A percentile compares a stretch with the other conserved stretches of the same genome.
phyloP scores from a whole-genome alignment of 805 yeast species.

The Metschnikowia lunata region DNA sequence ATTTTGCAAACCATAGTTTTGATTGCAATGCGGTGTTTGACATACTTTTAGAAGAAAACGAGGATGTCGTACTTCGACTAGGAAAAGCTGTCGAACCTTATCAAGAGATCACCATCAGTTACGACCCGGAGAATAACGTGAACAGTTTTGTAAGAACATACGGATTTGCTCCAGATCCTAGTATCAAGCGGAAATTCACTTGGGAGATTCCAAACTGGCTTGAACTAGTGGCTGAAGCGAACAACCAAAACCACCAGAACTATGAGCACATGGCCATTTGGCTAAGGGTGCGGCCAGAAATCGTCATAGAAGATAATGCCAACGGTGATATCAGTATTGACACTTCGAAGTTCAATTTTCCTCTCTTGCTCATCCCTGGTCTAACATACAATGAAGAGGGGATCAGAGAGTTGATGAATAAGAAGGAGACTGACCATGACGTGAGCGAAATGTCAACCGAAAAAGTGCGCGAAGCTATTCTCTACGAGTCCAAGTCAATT shows the following conservation, averaged over 20 bases:
- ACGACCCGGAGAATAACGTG: conserved; percentile 10
- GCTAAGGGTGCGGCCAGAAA: conserved; percentile 13
- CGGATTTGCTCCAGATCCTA: conserved; percentile 13
- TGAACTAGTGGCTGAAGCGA: no score
- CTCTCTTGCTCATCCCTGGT: conserved; percentile 15
- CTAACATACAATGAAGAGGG: conserved; percentile 12
- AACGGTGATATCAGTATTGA: conserved; percentile 3
- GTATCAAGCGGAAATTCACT: no score
- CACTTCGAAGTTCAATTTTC: conserved; percentile 8
- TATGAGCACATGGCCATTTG: conserved; percentile 14
- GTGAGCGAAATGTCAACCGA: conserved; percentile 5
- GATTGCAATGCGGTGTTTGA: conserved; percentile 49
- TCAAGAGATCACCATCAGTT: conserved; percentile 15
- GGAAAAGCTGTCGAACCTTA: conserved; percentile 6
- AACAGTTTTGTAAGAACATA: conserved; percentile 12
- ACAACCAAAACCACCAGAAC: not conserved
- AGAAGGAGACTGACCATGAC: not conserved
- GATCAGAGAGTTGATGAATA: conserved; percentile 8
- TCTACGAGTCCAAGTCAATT: no score
- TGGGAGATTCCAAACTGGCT: no score
- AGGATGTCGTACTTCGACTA: conserved; percentile 38
- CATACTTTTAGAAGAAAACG: conserved; percentile 39
- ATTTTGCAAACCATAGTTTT: conserved; percentile 60
- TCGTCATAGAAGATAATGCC: conserved; percentile 1
- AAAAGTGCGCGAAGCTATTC: conserved; percentile 2